phyloP scores from a whole-genome alignment of 352 stramenopile genomes.

The Poterioochromonas sp. region DNA sequence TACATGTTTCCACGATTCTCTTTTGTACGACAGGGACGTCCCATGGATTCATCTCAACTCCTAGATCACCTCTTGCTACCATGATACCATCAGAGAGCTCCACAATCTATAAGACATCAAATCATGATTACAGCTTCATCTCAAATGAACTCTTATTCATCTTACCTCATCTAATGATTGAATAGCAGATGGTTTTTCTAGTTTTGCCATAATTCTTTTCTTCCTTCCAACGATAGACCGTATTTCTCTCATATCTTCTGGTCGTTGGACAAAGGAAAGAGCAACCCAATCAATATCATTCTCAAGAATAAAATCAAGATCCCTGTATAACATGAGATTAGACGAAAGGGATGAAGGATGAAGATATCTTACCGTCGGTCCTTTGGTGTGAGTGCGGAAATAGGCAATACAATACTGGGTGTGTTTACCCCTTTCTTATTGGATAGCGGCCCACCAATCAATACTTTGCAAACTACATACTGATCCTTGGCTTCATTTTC shows the following conservation, averaged over 20 bases:
- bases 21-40: conserved; percentile 76
- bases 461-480: conserved; percentile 61
- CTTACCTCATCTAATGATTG: neutral
- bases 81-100: conserved; percentile 93
- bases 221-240: conserved; percentile 46
- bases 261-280: conserved; percentile 92
- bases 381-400: conserved; percentile 66
- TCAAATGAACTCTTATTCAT: neutral
- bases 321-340: conserved; percentile 41
- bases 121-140: neutral
- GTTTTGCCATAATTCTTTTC: conserved; percentile 46
- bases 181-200: conserved; percentile 57
- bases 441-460: conserved; percentile 63
- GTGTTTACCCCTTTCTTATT: conserved; percentile 76
- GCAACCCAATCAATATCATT: conserved; percentile 95
- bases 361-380: conserved; percentile 44
- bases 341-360: neutral
- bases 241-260: conserved; percentile 90
- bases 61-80: conserved; percentile 86
- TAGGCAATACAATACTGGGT: conserved; percentile 65
- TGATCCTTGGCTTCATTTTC: conserved; percentile 42
- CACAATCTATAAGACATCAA: conserved; percentile 72
- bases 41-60: conserved; percentile 85
- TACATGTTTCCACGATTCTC: conserved; percentile 67
- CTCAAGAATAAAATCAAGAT: conserved; percentile 83